These are phyloP conservation scores for Domatiomyces catenatus DNA, from an alignment of 2,329 filamentous ascomycete genomes.

Conservation along the genomic window DNA sequence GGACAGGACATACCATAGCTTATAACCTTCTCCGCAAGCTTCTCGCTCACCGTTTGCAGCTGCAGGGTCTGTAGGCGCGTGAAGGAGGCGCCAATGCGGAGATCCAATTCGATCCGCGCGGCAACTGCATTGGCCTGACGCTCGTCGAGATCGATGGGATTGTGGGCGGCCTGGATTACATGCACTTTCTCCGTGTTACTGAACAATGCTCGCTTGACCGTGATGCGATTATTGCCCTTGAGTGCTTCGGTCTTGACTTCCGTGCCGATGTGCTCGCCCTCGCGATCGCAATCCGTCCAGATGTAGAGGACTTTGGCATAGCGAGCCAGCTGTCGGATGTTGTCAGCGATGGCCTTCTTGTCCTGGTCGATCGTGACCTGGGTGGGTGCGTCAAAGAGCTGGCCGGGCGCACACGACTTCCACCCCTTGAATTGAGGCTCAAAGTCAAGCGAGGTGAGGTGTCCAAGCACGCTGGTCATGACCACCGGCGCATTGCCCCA, in stretches of 20 bases:
- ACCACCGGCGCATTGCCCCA: constrained; percentile 75
- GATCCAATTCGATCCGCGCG: constrained; percentile 78
- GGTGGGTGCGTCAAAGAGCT: constrained; percentile 69
- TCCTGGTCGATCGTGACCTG: constrained; percentile 55
- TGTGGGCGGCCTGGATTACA: constrained; percentile 65
- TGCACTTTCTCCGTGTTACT: constrained; percentile 93
- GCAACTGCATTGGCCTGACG: constrained; percentile 74
- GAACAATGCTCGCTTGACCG: constrained; percentile 75
- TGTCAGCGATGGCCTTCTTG: constrained; percentile 65
- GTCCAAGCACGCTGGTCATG: constrained; percentile 87
- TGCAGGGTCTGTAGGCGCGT: constrained; percentile 73
- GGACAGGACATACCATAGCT: constrained; percentile 52
- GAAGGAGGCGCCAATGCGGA: constrained; percentile 84
- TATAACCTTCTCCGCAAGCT: constrained; percentile 49
- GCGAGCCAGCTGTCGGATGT: constrained; percentile 66
- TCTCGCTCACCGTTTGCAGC: constrained; percentile 56
- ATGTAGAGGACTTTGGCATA: constrained; percentile 68
- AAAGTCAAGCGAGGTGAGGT: constrained; percentile 72
- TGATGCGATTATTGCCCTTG: constrained; percentile 55
- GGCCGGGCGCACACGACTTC: constrained; percentile 61
- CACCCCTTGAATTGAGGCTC: constrained; percentile 58
- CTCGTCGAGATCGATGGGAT: constrained; percentile 65
- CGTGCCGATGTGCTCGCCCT: constrained; percentile 89
- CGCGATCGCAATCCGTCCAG: constrained; percentile 97
- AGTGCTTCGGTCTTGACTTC: constrained; percentile 74